Evolutionary conservation across 192 early-diverging fungal genomes (phyloP).

Genomic region (Coemansia pectinata): DNA sequence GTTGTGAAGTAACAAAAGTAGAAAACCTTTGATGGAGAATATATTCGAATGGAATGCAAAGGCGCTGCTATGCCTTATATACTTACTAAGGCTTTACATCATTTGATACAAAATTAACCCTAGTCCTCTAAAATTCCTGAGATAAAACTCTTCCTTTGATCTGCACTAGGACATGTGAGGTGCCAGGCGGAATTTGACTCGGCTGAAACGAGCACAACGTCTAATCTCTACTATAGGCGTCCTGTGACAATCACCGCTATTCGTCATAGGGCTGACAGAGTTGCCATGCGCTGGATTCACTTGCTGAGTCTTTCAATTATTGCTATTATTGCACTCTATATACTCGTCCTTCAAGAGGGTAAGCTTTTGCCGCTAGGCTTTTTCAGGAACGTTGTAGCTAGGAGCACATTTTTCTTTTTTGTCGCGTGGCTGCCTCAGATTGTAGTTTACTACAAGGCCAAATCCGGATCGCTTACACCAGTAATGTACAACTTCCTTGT

Average conservation of each 20-base stretch:
- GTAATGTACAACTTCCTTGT: neutral
- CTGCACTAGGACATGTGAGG: no score
- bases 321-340: neutral
- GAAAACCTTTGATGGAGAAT: no score
- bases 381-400: neutral
- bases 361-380: neutral
- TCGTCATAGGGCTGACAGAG: conserved; percentile 3
- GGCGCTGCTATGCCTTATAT: no score
- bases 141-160: no score
- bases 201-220: neutral
- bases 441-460: neutral
- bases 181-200: neutral
- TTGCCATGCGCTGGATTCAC: conserved; percentile 9
- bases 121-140: no score
- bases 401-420: neutral
- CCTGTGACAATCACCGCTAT: neutral
- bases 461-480: conserved; percentile 2
- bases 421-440: conserved; percentile 17
- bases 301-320: neutral
- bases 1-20: no score
- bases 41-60: no score
- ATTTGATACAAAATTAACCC: no score
- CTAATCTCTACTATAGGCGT: neutral
- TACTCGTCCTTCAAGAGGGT: neutral
- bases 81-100: no score